These are phyloP conservation scores for Fusarium circinatum DNA, from an alignment of 2,329 filamentous ascomycete genomes.

Conservation along the genomic window DNA sequence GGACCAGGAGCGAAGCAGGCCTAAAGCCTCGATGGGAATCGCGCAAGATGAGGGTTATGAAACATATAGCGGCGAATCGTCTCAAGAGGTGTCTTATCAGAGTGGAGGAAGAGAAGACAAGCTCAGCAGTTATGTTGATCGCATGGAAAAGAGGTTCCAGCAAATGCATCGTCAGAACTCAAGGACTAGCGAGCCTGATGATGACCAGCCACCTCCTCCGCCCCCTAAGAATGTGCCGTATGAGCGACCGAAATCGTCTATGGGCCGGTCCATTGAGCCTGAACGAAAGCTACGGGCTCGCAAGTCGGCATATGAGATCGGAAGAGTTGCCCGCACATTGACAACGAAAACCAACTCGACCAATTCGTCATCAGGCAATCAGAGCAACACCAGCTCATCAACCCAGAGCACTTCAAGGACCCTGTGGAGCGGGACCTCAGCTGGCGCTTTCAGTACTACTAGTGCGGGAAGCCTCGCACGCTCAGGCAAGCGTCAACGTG, in stretches of 20 bases:
- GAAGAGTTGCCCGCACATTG: slow-evolving; percentile 78
- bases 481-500: slow-evolving; percentile 70
- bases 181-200: slow-evolving; percentile 53
- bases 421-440: slow-evolving; percentile 93
- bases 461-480: slow-evolving; percentile 93
- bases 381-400: slow-evolving; percentile 77
- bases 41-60: slow-evolving; percentile 70
- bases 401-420: slow-evolving; percentile 84
- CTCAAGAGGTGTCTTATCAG: slow-evolving; percentile 58
- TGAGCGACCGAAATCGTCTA: slow-evolving; percentile 68
- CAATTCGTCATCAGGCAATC: slow-evolving; percentile 77
- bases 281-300: slow-evolving; percentile 67
- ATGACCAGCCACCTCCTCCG: slow-evolving; percentile 70
- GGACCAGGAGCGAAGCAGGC: slow-evolving; percentile 49
- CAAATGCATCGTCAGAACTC: slow-evolving; percentile 73
- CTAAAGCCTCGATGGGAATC: slow-evolving; percentile 81
- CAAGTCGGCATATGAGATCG: slow-evolving; percentile 83
- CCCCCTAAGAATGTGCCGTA: slow-evolving; percentile 62
- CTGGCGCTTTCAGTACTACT: slow-evolving; percentile 90
- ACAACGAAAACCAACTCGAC: slow-evolving; percentile 90
- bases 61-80: slow-evolving; percentile 66
- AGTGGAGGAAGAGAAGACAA: slow-evolving; percentile 63
- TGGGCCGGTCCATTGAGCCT: slow-evolving; percentile 54
- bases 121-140: slow-evolving; percentile 85
- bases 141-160: slow-evolving; percentile 87